Conservation (phyloP, 2,329 filamentous ascomycete genomes). For the Aspergillus quadricinctus region DNA sequence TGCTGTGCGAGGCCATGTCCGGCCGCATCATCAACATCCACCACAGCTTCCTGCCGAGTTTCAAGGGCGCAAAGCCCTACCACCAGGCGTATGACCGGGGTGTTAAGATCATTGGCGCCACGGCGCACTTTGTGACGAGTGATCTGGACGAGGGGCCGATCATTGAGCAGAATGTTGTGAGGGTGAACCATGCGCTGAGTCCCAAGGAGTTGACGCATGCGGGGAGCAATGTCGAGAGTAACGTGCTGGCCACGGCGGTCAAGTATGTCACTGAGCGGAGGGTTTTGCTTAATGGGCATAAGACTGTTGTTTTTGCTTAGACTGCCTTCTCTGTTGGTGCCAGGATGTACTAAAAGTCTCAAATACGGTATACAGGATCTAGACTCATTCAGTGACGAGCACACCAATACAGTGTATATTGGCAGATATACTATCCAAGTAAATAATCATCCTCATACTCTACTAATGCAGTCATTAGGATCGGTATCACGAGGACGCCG, state of each 20-base stretch:
- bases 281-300: conserved; percentile 72
- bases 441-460: no score
- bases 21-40: conserved; percentile 91
- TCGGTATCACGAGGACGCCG: no score
- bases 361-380: no score
- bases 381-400: no score
- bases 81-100: conserved; percentile 82
- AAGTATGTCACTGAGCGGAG: conserved; percentile 78
- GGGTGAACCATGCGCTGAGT: conserved; percentile 72
- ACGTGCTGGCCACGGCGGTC: conserved; percentile 74
- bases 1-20: conserved; percentile 71
- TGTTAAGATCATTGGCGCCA: conserved; percentile 84
- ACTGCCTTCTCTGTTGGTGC: not conserved
- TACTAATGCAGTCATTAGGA: no score
- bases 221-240: conserved; percentile 78
- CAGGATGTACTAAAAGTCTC: not conserved
- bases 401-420: no score
- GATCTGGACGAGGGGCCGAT: conserved; percentile 84
- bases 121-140: conserved; percentile 80
- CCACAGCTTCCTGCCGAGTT: conserved; percentile 78
- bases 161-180: conserved; percentile 75
- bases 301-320: conserved; percentile 72
- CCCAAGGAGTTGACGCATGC: conserved; percentile 73
- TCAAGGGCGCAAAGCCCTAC: conserved; percentile 86
- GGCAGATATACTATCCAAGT: no score